A percentile compares a stretch with the other conserved stretches of the same genome.
Evolutionary conservation across 495 filamentous ascomycete species (phyloP).

Genomic region (Xylaria venustula): DNA sequence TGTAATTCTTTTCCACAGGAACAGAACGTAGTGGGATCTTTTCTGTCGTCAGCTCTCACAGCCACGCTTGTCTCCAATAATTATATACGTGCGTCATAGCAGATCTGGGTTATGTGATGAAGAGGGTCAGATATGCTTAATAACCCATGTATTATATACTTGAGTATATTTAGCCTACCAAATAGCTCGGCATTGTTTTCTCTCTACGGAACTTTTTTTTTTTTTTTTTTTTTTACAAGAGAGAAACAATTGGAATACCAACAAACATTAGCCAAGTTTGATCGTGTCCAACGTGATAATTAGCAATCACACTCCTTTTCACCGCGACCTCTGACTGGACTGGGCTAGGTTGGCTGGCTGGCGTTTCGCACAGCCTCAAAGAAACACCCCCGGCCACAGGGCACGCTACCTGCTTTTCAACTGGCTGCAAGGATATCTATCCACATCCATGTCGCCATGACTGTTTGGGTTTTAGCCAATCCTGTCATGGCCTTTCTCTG

Average conservation of each 20-base stretch:
- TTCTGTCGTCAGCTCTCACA: slow-evolving; percentile 9
- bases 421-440: neutral
- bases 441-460: neutral
- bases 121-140: neutral
- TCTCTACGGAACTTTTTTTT: too few species aligned
- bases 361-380: slow-evolving; percentile 6
- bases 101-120: neutral
- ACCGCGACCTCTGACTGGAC: neutral
- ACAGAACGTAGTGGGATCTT: neutral
- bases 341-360: neutral
- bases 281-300: too few species aligned
- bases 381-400: neutral
- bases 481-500: neutral
- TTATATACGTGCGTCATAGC: slow-evolving; percentile 3
- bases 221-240: too few species aligned
- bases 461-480: neutral
- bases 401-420: neutral
- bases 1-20: too few species aligned
- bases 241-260: too few species aligned
- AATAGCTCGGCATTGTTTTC: too few species aligned
- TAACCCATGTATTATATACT: too few species aligned
- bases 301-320: too few species aligned
- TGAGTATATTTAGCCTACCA: too few species aligned
- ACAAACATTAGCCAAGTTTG: too few species aligned
- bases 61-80: slow-evolving; percentile 3